Percentiles rank a stretch among this genome's conserved stretches.
phyloP scores from a whole-genome alignment of 148 eudicot genomes.

The Vaccinium macrocarpon region DNA sequence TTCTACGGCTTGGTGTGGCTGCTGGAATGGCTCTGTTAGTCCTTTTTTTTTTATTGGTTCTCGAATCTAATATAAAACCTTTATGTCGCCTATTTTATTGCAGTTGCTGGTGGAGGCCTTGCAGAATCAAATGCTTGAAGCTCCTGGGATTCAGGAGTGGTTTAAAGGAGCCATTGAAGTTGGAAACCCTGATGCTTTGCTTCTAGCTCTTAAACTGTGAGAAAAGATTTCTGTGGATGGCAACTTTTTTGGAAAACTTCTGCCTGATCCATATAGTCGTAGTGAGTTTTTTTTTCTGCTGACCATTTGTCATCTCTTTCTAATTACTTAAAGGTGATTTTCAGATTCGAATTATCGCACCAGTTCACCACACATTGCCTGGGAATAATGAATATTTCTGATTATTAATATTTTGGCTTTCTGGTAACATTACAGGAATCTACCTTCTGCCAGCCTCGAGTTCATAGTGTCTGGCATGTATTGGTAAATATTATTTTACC shows the following conservation, averaged over 20 bases:
- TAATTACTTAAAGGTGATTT: constrained; percentile 71
- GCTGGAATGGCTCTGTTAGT: constrained; percentile 4
- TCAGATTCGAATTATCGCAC: background rate
- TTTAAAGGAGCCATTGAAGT: constrained; percentile 66
- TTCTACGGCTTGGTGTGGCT: background rate
- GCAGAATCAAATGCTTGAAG: constrained; percentile 57
- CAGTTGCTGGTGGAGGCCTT: constrained; percentile 79
- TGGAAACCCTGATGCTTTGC: constrained; percentile 95
- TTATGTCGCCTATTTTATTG: constrained; percentile 18
- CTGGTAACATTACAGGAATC: constrained; percentile 60
- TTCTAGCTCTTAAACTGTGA: constrained; percentile 65
- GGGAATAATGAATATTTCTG: constrained; percentile 19
- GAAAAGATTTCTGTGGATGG: constrained; percentile 56
- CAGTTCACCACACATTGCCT: background rate
- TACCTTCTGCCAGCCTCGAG: constrained; percentile 89
- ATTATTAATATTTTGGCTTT: constrained; percentile 22
- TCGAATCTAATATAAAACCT: background rate
- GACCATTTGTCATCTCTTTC: constrained; percentile 58
- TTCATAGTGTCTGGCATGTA: constrained; percentile 86
- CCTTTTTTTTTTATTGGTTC: background rate
- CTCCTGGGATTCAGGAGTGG: constrained; percentile 78
- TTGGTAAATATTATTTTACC: constrained; percentile 67
- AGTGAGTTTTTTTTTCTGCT: constrained; percentile 49
- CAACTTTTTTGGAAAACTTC: constrained; percentile 51
- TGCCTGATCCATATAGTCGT: constrained; percentile 72